Conservation (phyloP, 306 rosid genomes). For the Sicyos baderoa region DNA sequence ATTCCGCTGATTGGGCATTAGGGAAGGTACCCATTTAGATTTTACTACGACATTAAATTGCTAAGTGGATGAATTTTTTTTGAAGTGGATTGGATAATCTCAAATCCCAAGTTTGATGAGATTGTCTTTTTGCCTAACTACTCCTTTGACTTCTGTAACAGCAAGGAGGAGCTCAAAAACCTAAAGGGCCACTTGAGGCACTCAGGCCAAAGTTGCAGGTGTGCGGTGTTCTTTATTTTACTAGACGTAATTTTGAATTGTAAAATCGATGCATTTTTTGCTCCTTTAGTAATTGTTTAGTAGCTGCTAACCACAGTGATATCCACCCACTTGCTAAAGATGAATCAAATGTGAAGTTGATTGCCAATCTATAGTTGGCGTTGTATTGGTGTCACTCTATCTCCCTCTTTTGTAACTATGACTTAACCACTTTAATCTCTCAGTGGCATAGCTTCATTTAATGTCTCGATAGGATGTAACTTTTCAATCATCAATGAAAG, state of each 20-base stretch:
- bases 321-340: neutral
- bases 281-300: neutral
- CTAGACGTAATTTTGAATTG: neutral
- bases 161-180: constrained; percentile 84
- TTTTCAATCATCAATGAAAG: too few relatives aligned
- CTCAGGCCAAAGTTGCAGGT: constrained; percentile 99
- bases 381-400: too few relatives aligned
- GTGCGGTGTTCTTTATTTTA: constrained; percentile 13
- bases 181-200: constrained; percentile 96
- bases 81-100: too few relatives aligned
- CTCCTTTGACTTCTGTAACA: constrained; percentile 31
- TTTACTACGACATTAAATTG: neutral
- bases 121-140: constrained; percentile 18
- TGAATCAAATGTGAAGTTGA: neutral
- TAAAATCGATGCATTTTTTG: neutral
- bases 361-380: too few relatives aligned
- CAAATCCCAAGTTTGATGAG: constrained; percentile 1
- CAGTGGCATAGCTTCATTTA: too few relatives aligned
- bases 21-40: constrained; percentile 58
- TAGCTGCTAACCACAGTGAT: neutral
- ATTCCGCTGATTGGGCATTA: constrained; percentile 99
- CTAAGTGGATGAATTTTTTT: neutral
- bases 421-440: too few relatives aligned
- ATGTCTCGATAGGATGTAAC: too few relatives aligned
- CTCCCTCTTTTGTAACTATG: too few relatives aligned